These are phyloP conservation scores for Alternaria conjuncta DNA, from an alignment of 2,329 filamentous ascomycete species.

Conservation along the genomic window DNA sequence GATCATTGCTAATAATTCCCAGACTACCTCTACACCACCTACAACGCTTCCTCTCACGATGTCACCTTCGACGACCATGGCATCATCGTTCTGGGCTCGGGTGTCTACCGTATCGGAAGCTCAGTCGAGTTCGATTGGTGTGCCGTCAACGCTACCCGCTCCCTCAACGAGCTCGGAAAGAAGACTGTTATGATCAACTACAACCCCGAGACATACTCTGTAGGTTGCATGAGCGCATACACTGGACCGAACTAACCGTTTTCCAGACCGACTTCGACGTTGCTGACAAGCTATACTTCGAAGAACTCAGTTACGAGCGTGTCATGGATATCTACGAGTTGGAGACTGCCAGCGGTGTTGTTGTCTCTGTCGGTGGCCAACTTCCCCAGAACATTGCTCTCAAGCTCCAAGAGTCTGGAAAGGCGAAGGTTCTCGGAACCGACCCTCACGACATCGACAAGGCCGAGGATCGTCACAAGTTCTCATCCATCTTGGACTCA, in stretches of 20 bases:
- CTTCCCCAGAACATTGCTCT: slow-evolving; percentile 97
- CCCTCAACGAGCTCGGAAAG: slow-evolving; percentile 84
- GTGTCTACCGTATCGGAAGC: slow-evolving; percentile 96
- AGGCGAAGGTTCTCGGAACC: slow-evolving; percentile 89
- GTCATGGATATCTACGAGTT: slow-evolving; percentile 99
- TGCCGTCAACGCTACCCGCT: slow-evolving; percentile 86
- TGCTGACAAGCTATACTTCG: slow-evolving; percentile 93
- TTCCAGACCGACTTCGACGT: slow-evolving; percentile 79
- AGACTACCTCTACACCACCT: slow-evolving; percentile 64
- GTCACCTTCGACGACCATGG: slow-evolving; percentile 93
- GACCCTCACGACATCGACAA: slow-evolving; percentile 95
- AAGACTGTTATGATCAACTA: slow-evolving; percentile 97
- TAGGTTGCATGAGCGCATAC: slow-evolving; percentile 49
- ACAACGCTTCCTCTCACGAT: slow-evolving; percentile 94
- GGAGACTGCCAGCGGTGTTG: slow-evolving; percentile 82
- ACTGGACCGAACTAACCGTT: slow-evolving; percentile 17
- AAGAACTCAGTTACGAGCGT: slow-evolving; percentile 94
- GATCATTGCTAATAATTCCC: not conserved
- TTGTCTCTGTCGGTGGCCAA: slow-evolving; percentile 95
- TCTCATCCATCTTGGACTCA: slow-evolving; percentile 95
- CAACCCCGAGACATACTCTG: slow-evolving; percentile 31
- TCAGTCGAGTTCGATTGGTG: slow-evolving; percentile 99
- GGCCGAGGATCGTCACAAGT: slow-evolving; percentile 97
- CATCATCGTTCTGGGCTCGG: slow-evolving; percentile 85
- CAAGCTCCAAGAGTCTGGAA: slow-evolving; percentile 87